A percentile compares a stretch with the other conserved stretches of the same genome.
Conservation (phyloP, 2,329 filamentous ascomycete species). For the Thelonectria olida region DNA sequence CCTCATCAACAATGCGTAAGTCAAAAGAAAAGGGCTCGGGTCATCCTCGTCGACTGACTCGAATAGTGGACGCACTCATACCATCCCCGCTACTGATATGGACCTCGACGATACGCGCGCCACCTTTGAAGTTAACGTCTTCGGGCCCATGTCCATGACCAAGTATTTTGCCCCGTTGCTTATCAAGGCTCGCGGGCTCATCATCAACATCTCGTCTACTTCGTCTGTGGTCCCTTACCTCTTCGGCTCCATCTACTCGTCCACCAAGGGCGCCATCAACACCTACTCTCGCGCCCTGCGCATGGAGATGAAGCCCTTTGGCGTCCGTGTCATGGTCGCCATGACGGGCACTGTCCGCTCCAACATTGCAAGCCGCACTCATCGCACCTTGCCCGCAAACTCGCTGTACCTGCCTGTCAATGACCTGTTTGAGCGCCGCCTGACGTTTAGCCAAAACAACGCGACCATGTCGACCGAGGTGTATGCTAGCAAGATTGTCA, state of each 20-base stretch:
- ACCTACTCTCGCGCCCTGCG: conserved; percentile 63
- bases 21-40: background rate
- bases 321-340: conserved; percentile 66
- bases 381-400: conserved; percentile 52
- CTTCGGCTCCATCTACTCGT: conserved; percentile 63
- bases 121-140: conserved; percentile 67
- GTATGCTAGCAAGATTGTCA: conserved; percentile 56
- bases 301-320: conserved; percentile 62
- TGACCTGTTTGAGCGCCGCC: conserved; percentile 56
- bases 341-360: conserved; percentile 63
- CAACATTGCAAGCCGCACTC: conserved; percentile 55
- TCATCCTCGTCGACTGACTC: background rate
- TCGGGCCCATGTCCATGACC: conserved; percentile 65
- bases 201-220: conserved; percentile 65
- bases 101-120: conserved; percentile 61
- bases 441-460: conserved; percentile 59
- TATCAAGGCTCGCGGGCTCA: conserved; percentile 59
- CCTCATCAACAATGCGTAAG: conserved; percentile 68
- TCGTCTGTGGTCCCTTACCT: conserved; percentile 61
- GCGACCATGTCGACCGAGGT: conserved; percentile 54
- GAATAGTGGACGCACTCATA: conserved; percentile 59
- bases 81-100: conserved; percentile 61
- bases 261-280: conserved; percentile 64
- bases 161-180: conserved; percentile 60
- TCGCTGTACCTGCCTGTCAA: conserved; percentile 59